Evolutionary conservation across 345 rosid genomes (phyloP), one percentile per base, ranked within the genome.

Genomic region (Garcia nutans): DNA sequence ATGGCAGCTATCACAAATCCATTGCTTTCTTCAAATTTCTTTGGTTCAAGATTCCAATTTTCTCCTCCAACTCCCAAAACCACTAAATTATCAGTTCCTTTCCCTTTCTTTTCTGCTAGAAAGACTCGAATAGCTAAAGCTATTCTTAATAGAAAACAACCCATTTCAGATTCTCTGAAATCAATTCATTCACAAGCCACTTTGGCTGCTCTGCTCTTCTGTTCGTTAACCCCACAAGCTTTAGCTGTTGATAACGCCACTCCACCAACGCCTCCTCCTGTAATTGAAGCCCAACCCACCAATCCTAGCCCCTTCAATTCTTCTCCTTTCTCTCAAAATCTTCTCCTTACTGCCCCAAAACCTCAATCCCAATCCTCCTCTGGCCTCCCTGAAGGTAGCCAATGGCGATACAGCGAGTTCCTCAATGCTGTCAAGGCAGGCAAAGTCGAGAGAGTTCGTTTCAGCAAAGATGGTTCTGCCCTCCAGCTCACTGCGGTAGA

Each of bases 401-500:
- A 89, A 71, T 91, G 96, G 92, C 83, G 93, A 1, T 91, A 91
- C 93, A 91, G 92, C 79, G 96, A 91, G 85, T 89, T 91, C 65
- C 77, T 91, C 50, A 91, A 86, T 77, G 93, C 96, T 0, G 96
- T 91, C 63, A 91, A 87, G 84, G 88, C 87, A 68, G 96, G 96
- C 31, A 88, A 88, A 69, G 91, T 91, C 23, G 93, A 91, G 76
- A 82, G 93, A 65, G 96, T 91, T 22, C 88, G 91, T 24, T 91
- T 91, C 83, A 91, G 89, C 76, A 90, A 90, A 82, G 94, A 90
- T 61, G 92, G 94, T 24, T 80, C 90, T 17, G 82, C 82, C 52
- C 85, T 90, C 60, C 93, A 89, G 81, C 87, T 90, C 28, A 81
- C 90, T 33, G 90, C 91, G 10, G 87, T 85, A 1, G 92, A 90